phyloP scores from a whole-genome alignment of 2,329 filamentous ascomycete genomes.

The Paecilomyces fulvus region DNA sequence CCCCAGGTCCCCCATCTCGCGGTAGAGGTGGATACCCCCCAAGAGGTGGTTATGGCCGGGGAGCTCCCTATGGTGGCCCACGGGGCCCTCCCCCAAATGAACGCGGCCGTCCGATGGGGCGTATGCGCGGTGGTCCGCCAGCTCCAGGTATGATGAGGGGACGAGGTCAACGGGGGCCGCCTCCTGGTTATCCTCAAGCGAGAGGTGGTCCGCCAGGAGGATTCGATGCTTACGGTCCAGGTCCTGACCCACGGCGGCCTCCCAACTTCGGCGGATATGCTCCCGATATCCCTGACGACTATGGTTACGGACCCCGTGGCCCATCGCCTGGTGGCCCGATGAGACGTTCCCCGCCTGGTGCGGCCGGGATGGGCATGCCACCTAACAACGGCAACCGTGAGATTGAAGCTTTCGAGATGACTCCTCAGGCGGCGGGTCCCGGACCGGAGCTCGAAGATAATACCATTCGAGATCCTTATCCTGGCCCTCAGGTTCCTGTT shows the following conservation, averaged over 20 bases:
- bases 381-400: conserved; percentile 33
- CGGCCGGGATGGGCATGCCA: conserved; percentile 26
- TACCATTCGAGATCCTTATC: conserved; percentile 51
- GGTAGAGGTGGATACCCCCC: conserved; percentile 49
- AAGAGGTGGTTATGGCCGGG: conserved; percentile 37
- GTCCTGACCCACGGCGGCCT: conserved; percentile 14
- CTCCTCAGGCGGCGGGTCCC: conserved; percentile 54
- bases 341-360: conserved; percentile 24
- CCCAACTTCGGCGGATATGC: conserved; percentile 30
- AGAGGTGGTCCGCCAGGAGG: conserved; percentile 24
- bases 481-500: conserved; percentile 53
- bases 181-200: conserved; percentile 44
- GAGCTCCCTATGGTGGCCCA: conserved; percentile 28
- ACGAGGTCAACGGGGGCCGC: conserved; percentile 36
- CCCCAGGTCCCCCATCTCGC: conserved; percentile 41
- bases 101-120: conserved; percentile 35
- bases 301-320: conserved; percentile 17
- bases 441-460: conserved; percentile 8
- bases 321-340: conserved; percentile 12
- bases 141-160: conserved; percentile 38
- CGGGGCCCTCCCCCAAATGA: conserved; percentile 29
- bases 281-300: conserved; percentile 10
- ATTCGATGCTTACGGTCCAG: conserved; percentile 27
- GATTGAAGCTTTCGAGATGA: conserved; percentile 72
- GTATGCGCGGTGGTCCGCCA: conserved; percentile 24